Percentiles rank a stretch among this genome's conserved stretches.
phyloP scores from a whole-genome alignment of 2,329 filamentous ascomycete species.

The Mycogone perniciosa region DNA sequence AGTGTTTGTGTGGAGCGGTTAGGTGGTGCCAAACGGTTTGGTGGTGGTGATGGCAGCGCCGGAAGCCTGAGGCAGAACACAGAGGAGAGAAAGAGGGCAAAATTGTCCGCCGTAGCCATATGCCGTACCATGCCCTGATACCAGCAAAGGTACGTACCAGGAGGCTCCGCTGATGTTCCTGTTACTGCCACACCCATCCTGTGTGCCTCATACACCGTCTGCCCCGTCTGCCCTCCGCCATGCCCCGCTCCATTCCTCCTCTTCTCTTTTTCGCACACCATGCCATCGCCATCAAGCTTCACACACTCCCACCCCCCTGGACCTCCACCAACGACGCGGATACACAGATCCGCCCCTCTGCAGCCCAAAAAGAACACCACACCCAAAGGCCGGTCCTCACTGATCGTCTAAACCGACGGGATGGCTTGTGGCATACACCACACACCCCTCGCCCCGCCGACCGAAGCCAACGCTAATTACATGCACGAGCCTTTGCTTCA shows the following conservation, averaged over 20 bases:
- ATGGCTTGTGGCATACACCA: constrained; percentile 9
- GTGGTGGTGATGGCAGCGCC: not conserved
- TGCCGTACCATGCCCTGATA: constrained; percentile 1
- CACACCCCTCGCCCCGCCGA: constrained; percentile 5
- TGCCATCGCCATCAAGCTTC: not conserved
- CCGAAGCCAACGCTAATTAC: constrained; percentile 10
- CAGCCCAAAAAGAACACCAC: not conserved
- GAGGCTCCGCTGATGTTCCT: not conserved
- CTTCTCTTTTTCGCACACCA: not conserved
- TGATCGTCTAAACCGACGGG: constrained; percentile 10
- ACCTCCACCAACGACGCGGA: not conserved
- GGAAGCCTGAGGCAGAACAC: not conserved
- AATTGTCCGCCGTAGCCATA: not conserved
- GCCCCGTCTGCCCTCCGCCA: not conserved
- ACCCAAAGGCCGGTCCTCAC: not conserved
- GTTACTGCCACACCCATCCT: too few species aligned
- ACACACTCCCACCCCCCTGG: not conserved
- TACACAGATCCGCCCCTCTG: too few species aligned
- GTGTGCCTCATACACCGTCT: constrained; percentile 3
- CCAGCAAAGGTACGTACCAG: constrained; percentile 9
- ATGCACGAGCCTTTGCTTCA: constrained; percentile 12
- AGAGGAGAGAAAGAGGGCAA: not conserved
- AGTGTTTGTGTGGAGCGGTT: too few species aligned
- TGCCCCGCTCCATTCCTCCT: not conserved
- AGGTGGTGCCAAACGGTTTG: not conserved